Evolutionary conservation across 345 rosid species (phyloP), one percentile per base, ranked within the genome.

Genomic region (Rhodomyrtus tomentosa): DNA sequence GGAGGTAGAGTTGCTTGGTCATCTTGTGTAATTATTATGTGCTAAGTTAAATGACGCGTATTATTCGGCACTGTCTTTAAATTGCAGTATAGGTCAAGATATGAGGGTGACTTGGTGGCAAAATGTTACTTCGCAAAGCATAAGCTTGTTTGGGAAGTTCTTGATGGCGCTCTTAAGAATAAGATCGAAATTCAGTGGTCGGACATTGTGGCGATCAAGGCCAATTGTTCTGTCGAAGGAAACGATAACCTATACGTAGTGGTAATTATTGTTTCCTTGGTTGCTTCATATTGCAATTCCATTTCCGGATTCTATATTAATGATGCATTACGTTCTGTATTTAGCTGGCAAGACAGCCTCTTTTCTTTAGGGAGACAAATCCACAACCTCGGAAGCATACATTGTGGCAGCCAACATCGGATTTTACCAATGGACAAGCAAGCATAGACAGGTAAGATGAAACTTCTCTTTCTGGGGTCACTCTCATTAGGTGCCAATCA

Each of bases 181-280:
- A 94, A 94, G 90, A 92, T 94, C 29, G 98, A 94, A 89, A 90
- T 94, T 86, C 96, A 93, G 82, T 94, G 98, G 98, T 93, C 95
- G 2, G 96, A 94, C 87, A 92, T 94, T 27, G 87, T 92, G 86
- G 95, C 91, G 32, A 83, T 94, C 81, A 94, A 91, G 83, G 96
- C 92, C 56, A 90, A 55, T 84, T 94, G 87, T 88, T 84, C 91
- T 40, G 88, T 90, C 0, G 87, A 88, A 87, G 91, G 80, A 38
- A 92, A 90, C 1, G 96, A 87, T 81, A 92, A 91, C 32, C 88
- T 94, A 86, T 89, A 92, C 55, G 90, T 93, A 32, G 93, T 89
- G 98, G 98, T 94, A 92, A 83, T 52, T 29, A 80, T 56, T 76
- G 14, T 58, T 82, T 68, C 29, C 59, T 49, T 55, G 20, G 62